A percentile compares a stretch with the other conserved stretches of the same genome.
Conservation (phyloP, 2,329 filamentous ascomycete genomes). For the Chaetomium strumarium region DNA sequence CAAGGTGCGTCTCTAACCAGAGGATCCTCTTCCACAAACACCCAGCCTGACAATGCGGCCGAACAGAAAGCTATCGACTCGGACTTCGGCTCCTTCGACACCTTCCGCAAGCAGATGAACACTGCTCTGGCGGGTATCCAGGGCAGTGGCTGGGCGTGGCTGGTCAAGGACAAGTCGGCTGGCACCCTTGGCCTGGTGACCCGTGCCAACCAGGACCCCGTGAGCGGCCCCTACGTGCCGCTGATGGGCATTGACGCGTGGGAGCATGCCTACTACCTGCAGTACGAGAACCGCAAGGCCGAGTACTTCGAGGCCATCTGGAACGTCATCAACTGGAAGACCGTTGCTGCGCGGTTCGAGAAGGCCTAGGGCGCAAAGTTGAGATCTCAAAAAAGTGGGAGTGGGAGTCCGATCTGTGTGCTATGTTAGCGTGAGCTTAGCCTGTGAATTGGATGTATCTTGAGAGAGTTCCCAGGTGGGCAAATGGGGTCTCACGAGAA, state of each 20-base stretch:
- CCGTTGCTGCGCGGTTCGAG: conserved; percentile 69
- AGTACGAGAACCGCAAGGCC: conserved; percentile 95
- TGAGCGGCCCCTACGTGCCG: conserved; percentile 75
- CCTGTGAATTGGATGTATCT: too few relatives aligned
- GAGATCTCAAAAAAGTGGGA: too few relatives aligned
- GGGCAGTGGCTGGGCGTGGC: conserved; percentile 87
- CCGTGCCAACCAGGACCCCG: conserved; percentile 82
- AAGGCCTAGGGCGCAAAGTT: conserved; percentile 36
- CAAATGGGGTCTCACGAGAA: too few relatives aligned
- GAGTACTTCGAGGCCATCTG: conserved; percentile 93
- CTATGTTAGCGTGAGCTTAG: neutral
- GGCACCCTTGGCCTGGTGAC: conserved; percentile 61
- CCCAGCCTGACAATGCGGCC: neutral
- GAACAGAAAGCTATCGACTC: conserved; percentile 52
- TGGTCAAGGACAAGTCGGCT: conserved; percentile 64
- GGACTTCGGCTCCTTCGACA: conserved; percentile 61
- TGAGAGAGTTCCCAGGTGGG: too few relatives aligned
- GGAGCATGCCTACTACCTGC: conserved; percentile 94
- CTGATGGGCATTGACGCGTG: conserved; percentile 88
- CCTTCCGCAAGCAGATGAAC: conserved; percentile 62
- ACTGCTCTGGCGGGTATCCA: conserved; percentile 67
- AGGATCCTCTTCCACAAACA: neutral
- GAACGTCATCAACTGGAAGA: conserved; percentile 96
- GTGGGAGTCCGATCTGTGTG: neutral
- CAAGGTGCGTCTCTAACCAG: conserved; percentile 34